phyloP scores from a whole-genome alignment of 1,139 yeast genomes.

The Starmera stellimalicola region DNA sequence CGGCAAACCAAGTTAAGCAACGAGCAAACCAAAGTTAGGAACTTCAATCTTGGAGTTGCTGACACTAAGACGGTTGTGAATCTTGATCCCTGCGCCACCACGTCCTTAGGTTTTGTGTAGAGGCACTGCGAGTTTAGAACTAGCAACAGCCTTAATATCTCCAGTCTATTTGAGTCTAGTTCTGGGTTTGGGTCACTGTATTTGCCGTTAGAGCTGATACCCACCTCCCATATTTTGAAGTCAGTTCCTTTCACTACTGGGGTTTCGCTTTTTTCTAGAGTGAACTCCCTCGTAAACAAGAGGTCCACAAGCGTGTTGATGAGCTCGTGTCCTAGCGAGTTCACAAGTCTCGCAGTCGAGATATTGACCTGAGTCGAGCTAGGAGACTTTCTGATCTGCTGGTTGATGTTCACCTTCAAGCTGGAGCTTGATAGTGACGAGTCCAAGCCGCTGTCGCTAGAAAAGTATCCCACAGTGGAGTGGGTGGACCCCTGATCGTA shows the following conservation, averaged over 20 bases:
- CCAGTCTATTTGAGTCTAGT: conserved; percentile 58
- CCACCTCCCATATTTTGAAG: conserved; percentile 61
- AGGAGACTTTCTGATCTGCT: conserved; percentile 13
- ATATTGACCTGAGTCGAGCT: conserved; percentile 17
- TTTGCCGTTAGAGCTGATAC: conserved; percentile 45
- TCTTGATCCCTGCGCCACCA: conserved; percentile 44
- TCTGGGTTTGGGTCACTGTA: conserved; percentile 38
- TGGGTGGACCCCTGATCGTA: conserved; percentile 5
- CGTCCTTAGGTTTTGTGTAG: conserved; percentile 37
- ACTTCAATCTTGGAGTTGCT: conserved; percentile 36
- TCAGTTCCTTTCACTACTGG: conserved; percentile 21
- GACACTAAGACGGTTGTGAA: conserved; percentile 53
- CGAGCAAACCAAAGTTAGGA: conserved; percentile 54
- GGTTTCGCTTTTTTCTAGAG: conserved; percentile 26
- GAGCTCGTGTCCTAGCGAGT: conserved; percentile 43
- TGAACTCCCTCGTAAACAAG: conserved; percentile 53
- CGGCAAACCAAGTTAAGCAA: conserved; percentile 52
- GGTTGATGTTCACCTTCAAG: conserved; percentile 19
- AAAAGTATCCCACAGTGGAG: conserved; percentile 28
- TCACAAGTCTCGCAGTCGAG: conserved; percentile 12
- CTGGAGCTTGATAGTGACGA: conserved; percentile 15
- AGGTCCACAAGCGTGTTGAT: conserved; percentile 38
- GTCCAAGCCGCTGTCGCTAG: conserved; percentile 22
- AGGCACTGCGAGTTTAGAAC: conserved; percentile 57
- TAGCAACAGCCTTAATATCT: conserved; percentile 52